These are phyloP conservation scores for Cyclocybe cylindracea DNA, from an alignment of 768 basidiomycete species.

Conservation along the genomic window DNA sequence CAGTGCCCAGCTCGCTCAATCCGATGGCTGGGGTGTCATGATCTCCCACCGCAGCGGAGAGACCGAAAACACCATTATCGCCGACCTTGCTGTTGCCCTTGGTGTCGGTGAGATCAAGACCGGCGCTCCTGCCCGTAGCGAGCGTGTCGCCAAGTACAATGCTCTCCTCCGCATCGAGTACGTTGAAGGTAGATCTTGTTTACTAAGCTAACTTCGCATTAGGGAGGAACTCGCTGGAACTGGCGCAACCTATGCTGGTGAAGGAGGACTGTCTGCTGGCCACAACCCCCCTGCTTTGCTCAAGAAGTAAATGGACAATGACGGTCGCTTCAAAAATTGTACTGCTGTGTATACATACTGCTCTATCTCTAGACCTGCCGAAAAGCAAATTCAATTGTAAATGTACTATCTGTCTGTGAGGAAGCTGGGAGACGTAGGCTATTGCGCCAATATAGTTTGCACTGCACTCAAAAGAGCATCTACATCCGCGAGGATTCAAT, in stretches of 20 bases:
- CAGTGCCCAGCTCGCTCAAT: slow-evolving; percentile 94
- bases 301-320: slow-evolving; percentile 47
- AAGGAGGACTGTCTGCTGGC: slow-evolving; percentile 75
- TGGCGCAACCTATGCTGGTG: slow-evolving; percentile 69
- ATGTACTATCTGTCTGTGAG: too few species aligned
- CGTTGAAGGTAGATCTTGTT: slow-evolving; percentile 28
- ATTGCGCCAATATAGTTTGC: too few species aligned
- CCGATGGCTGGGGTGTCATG: slow-evolving; percentile 99
- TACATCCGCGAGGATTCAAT: too few species aligned
- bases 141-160: slow-evolving; percentile 97
- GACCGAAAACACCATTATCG: slow-evolving; percentile 97
- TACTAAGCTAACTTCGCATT: slow-evolving; percentile 1
- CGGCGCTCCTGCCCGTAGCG: slow-evolving; percentile 92
- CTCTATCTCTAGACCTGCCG: background rate
- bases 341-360: background rate
- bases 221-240: slow-evolving; percentile 58
- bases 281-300: slow-evolving; percentile 63
- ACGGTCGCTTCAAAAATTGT: background rate
- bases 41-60: slow-evolving; percentile 98
- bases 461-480: too few species aligned
- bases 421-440: too few species aligned
- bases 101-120: slow-evolving; percentile 97
- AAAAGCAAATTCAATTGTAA: background rate
- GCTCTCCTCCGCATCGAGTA: slow-evolving; percentile 87
- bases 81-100: slow-evolving; percentile 93